Base-by-base conservation (phyloP, 345 rosid genomes). In the Eucalyptus rudis region DNA sequence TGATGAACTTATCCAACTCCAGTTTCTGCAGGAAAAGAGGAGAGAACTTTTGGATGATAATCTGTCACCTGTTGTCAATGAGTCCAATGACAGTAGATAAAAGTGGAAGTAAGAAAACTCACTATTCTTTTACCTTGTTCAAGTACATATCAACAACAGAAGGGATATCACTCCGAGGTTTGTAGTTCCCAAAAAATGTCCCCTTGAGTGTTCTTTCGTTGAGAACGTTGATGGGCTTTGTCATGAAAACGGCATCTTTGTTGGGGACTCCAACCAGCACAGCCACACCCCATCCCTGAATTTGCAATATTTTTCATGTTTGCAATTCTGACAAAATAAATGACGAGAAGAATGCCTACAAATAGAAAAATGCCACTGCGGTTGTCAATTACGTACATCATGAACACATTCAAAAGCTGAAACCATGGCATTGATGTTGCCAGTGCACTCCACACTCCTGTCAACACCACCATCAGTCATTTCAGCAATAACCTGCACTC, bases 391-490 rank as follows among this genome's bases (percentile, higher is more conserved):
- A 62, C 40, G 29, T 90, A 91, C 93, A 88, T 93, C 94, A 54
- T 92, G 94, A 47, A 92, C 94, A 40, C 93, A 91, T 91, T 92
- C 94, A 24, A 92, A 93, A 29, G 95, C 93, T 17, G 94, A 91
- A 62, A 92, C 89, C 94, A 92, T 93, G 64, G 94, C 95, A 43
- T 87, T 47, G 80, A 92, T 86, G 47, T 76, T 91, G 89, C 95
- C 93, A 3, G 94, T 93, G 81, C 95, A 92, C 87, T 93, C 93
- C 15, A 92, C 92, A 43, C 95, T 93, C 44, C 93, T 88, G 27
- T 93, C 95, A 2, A 91, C 95, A 89, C 94, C 95, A 64, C 95
- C 95, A 62, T 84, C 87, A 9, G 92, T 93, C 94, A 93, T 92
- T 45, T 92, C 95, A 87, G 92, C 93, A 81, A 93, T 92, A 87